Evolutionary conservation across 352 stramenopile genomes (phyloP), one percentile per base, ranked within the genome.

Genomic region (Globisporangium barbulae): DNA sequence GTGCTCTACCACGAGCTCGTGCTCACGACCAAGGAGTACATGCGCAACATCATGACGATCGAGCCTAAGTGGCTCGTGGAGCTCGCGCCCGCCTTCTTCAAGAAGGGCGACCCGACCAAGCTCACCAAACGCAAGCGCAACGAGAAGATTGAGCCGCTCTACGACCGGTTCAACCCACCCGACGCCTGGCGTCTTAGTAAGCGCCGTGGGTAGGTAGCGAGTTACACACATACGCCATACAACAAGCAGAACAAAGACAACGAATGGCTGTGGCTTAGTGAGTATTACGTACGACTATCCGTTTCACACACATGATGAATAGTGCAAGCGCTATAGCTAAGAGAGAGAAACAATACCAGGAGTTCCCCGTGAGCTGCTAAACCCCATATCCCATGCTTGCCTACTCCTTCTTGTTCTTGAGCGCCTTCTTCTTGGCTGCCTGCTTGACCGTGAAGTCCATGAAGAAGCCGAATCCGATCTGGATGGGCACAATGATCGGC

Each of bases 11-110:
- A 99, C 75, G 97, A 99, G 60, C 84, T 99, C 37, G 94, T 93
- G 63, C 78, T 96, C 65, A 95, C 88, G n/a, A 94, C 88, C 15
- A 96, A 97, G 69, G 98, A 99, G 71, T 99, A 99, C 83, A 99
- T 99, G 98, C 90, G 97, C 64, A 99, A 99, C 69, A 97, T 99
- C 61, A 98, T 99, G 94, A 97, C 97, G 7, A 99, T 99, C 76
- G 97, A 99, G 79, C 92, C 98, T 21, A 99, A 99, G 72, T 99
- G 97, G 97, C 88, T 99, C 19, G 89, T 99, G 30, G 97, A 99
- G 80, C 76, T 99, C 17, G 96, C 94, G 10, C 96, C 96, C 0
- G 91, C 89, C 33, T 98, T 90, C 67, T 99, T 99, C 78, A 98
- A 98, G 75, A 95, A 97, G 67, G 94, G 96, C 13, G 97, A 99